Evolutionary conservation across 2,329 filamentous ascomycete species (phyloP).

Genomic region (Phialocephala subalpina): DNA sequence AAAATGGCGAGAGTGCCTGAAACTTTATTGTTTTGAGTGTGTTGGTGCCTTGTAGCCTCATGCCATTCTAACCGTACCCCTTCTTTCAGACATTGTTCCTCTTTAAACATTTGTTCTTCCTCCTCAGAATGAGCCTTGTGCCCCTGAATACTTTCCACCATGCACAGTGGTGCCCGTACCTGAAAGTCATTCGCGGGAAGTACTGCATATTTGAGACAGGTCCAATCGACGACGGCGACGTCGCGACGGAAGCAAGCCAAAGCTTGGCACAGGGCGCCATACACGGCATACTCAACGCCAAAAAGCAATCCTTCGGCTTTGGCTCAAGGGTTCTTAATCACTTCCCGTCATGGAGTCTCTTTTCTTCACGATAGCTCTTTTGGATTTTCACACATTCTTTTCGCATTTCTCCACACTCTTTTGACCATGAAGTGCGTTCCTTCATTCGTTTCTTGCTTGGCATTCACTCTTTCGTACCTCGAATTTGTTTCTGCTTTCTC

Average conservation of each 20-base stretch:
- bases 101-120: neutral
- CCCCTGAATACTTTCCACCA: constrained; percentile 19
- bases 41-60: too few species aligned
- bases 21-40: too few species aligned
- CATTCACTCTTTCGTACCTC: constrained; percentile 21
- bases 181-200: neutral
- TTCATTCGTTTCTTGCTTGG: constrained; percentile 15
- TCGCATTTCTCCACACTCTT: constrained; percentile 12
- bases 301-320: constrained; percentile 22
- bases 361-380: neutral
- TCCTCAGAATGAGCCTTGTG: neutral
- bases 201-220: neutral
- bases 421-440: constrained; percentile 8
- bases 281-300: constrained; percentile 5
- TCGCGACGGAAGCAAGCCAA: constrained; percentile 2
- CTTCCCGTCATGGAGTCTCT: neutral
- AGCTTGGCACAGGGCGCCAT: constrained; percentile 25
- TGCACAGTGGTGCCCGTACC: neutral
- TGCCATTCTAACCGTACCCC: too few species aligned
- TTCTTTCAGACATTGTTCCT: neutral
- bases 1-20: too few species aligned
- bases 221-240: neutral
- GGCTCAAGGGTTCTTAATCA: constrained; percentile 13
- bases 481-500: constrained; percentile 17
- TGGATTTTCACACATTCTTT: neutral